Evolutionary conservation across 2,329 filamentous ascomycete genomes (phyloP).

Genomic region (Diaporthe capsici): DNA sequence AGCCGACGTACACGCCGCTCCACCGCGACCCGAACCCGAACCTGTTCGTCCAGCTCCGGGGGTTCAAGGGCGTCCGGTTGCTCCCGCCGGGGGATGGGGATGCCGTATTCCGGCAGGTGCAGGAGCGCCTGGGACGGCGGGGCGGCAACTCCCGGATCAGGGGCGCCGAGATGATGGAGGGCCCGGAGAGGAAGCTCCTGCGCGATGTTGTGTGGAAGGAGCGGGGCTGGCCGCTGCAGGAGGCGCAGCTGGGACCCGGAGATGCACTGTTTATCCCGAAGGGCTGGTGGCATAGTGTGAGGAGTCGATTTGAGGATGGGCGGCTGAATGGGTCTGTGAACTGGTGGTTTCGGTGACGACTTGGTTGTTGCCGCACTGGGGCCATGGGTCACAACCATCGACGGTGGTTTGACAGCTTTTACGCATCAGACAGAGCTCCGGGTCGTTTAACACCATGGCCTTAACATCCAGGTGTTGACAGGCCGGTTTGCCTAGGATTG

Average conservation of each 20-base stretch:
- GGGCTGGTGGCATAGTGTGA: slow-evolving; percentile 91
- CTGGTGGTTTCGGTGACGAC: slow-evolving; percentile 81
- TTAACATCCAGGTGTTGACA: neutral
- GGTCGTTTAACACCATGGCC: no score
- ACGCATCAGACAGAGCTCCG: neutral
- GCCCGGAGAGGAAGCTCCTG: slow-evolving; percentile 76
- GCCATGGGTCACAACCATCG: neutral
- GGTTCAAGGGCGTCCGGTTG: slow-evolving; percentile 80
- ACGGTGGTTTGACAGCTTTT: neutral
- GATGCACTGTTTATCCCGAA: slow-evolving; percentile 85
- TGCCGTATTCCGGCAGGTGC: slow-evolving; percentile 71
- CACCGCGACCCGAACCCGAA: slow-evolving; percentile 97
- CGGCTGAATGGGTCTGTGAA: slow-evolving; percentile 68
- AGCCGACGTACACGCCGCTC: slow-evolving; percentile 90
- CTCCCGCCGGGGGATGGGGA: slow-evolving; percentile 75
- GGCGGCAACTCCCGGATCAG: slow-evolving; percentile 69
- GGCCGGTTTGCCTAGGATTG: no score
- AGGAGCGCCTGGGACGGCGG: slow-evolving; percentile 53
- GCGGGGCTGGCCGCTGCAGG: slow-evolving; percentile 49
- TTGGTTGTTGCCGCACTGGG: no score
- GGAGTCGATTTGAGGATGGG: slow-evolving; percentile 66
- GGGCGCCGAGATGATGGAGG: slow-evolving; percentile 93
- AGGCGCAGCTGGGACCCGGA: slow-evolving; percentile 72
- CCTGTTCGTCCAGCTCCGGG: slow-evolving; percentile 85
- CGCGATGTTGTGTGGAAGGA: slow-evolving; percentile 79